A percentile compares a stretch with the other conserved stretches of the same genome.
phyloP scores from a whole-genome alignment of 2,329 filamentous ascomycete genomes.

The Beauveria asiatica region DNA sequence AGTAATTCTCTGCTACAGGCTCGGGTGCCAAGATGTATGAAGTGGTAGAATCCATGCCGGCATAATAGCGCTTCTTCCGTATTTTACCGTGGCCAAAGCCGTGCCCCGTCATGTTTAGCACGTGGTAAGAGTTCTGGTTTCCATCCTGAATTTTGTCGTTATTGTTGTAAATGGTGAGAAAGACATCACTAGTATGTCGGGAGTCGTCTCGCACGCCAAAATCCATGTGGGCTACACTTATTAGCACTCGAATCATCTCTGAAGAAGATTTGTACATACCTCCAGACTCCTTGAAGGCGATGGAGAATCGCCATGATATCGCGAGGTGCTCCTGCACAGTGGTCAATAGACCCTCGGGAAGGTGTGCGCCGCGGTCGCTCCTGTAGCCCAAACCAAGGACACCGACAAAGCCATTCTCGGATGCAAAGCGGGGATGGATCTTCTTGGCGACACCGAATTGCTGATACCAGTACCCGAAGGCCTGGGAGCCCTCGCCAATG shows the following conservation, averaged over 20 bases:
- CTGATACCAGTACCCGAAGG: not conserved
- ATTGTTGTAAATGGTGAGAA: not conserved
- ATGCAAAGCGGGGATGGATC: not conserved
- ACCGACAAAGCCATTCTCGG: not conserved
- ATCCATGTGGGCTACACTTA: not conserved
- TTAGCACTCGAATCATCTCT: not conserved
- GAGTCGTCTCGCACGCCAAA: not conserved
- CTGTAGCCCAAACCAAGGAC: not conserved
- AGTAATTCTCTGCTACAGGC: not conserved
- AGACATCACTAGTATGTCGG: not conserved
- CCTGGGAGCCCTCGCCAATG: not conserved
- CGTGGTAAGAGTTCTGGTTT: not conserved
- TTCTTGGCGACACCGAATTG: not conserved
- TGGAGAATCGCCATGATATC: not conserved
- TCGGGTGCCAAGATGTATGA: not conserved
- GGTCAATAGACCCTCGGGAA: not conserved
- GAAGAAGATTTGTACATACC: not conserved
- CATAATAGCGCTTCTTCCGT: not conserved
- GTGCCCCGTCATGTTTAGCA: not conserved
- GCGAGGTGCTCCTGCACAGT: not conserved
- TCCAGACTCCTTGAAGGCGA: not conserved
- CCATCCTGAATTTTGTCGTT: not conserved
- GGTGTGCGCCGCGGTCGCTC: not conserved
- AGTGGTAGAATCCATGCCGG: not conserved
- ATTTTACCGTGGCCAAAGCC: not conserved